Evolutionary conservation across 2,329 filamentous ascomycete genomes (phyloP).

Genomic region (Fusarium euwallaceae): DNA sequence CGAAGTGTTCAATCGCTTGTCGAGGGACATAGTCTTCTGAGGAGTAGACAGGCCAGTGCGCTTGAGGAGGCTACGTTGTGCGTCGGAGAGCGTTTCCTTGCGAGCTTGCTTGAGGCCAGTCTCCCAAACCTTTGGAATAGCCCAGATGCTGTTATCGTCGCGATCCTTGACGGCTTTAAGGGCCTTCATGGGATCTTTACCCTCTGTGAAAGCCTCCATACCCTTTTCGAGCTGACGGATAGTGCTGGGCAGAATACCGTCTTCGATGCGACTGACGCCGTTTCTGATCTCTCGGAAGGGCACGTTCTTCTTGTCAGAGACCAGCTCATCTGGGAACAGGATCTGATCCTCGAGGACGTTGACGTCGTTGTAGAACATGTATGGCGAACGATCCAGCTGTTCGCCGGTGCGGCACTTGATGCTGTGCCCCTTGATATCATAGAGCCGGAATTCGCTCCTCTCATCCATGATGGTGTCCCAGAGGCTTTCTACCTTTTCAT

Average conservation of each 20-base stretch:
- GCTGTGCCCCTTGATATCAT: slow-evolving; percentile 4
- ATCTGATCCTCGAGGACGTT: slow-evolving; percentile 42
- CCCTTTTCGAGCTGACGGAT: slow-evolving; percentile 22
- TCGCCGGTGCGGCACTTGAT: slow-evolving; percentile 11
- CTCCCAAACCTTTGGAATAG: slow-evolving; percentile 40
- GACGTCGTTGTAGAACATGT: slow-evolving; percentile 46
- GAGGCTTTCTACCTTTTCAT: slow-evolving; percentile 39
- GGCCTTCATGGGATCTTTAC: slow-evolving; percentile 20
- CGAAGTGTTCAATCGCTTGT: slow-evolving; percentile 8
- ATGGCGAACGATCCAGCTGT: slow-evolving; percentile 17
- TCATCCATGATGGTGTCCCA: slow-evolving; percentile 43
- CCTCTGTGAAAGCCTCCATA: slow-evolving; percentile 21
- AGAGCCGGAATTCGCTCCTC: slow-evolving; percentile 30
- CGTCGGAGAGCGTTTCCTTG: not conserved
- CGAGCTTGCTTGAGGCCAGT: slow-evolving; percentile 34
- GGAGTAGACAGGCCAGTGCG: slow-evolving; percentile 11
- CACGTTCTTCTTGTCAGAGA: slow-evolving; percentile 20
- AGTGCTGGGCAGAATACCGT: slow-evolving; percentile 20
- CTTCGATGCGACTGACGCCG: slow-evolving; percentile 37
- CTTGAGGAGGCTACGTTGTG: slow-evolving; percentile 23
- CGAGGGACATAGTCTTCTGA: slow-evolving; percentile 10
- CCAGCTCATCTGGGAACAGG: slow-evolving; percentile 44
- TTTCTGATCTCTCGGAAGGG: slow-evolving; percentile 44
- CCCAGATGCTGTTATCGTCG: slow-evolving; percentile 36
- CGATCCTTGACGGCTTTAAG: slow-evolving; percentile 7